These are phyloP conservation scores for Apiotrichum porosum DNA, from an alignment of 1,284 basidiomycete species.

Conservation along the genomic window DNA sequence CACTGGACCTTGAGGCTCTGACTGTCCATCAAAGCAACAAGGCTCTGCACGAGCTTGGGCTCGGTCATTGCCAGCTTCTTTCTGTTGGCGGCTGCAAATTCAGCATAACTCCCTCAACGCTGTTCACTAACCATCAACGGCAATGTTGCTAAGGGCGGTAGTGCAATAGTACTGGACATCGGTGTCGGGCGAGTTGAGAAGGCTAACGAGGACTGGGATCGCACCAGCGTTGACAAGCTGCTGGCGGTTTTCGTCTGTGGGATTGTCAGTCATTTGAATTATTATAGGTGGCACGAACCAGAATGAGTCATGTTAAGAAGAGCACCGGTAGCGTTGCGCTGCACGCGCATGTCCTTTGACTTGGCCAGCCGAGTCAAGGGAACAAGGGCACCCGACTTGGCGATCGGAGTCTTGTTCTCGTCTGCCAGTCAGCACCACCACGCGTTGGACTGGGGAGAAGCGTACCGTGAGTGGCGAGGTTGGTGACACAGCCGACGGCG, in stretches of 20 bases:
- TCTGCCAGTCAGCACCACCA: conserved; percentile 52
- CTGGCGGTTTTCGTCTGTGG: conserved; percentile 89
- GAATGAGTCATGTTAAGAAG: conserved; percentile 99
- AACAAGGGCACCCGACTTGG: conserved; percentile 95
- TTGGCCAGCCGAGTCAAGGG: conserved; percentile 93
- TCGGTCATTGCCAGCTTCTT: conserved; percentile 94
- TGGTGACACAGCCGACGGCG: conserved; percentile 99
- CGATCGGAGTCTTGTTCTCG: conserved; percentile 99
- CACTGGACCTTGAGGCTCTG: conserved; percentile 98
- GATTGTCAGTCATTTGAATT: not conserved
- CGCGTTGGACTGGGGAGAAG: conserved; percentile 43
- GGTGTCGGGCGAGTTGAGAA: conserved; percentile 94
- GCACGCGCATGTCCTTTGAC: conserved; percentile 99
- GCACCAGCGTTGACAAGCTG: conserved; percentile 98
- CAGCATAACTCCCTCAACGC: not conserved
- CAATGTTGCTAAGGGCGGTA: conserved; percentile 96
- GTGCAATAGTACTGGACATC: conserved; percentile 99
- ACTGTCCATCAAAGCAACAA: conserved; percentile 96
- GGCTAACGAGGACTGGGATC: conserved; percentile 91
- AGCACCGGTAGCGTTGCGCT: conserved; percentile 96
- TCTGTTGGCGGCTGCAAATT: conserved; percentile 65
- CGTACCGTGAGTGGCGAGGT: conserved; percentile 96
- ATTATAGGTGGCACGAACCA: conserved; percentile 54
- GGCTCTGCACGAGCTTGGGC: conserved; percentile 88
- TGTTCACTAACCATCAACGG: conserved; percentile 70